phyloP scores from a whole-genome alignment of 1,139 yeast species.

The Debaryomycetaceae sp. region DNA sequence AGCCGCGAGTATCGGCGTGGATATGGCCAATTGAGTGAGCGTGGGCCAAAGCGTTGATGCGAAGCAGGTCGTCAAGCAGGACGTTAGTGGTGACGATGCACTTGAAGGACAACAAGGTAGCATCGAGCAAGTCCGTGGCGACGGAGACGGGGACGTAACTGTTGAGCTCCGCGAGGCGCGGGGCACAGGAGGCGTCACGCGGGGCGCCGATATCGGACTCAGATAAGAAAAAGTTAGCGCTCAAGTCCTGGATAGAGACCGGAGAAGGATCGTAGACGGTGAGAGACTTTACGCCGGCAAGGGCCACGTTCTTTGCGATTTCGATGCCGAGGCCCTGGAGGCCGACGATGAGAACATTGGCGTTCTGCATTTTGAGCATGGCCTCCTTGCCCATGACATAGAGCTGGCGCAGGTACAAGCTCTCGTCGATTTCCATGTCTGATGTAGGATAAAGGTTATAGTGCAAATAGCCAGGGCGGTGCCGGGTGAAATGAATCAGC shows the following conservation, averaged over 20 bases:
- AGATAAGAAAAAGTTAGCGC: slow-evolving; percentile 78
- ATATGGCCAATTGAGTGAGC: slow-evolving; percentile 66
- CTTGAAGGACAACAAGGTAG: slow-evolving; percentile 49
- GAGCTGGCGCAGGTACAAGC: slow-evolving; percentile 90
- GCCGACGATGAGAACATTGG: slow-evolving; percentile 83
- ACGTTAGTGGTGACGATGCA: slow-evolving; percentile 79
- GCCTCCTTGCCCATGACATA: slow-evolving; percentile 94
- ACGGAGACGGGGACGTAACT: slow-evolving; percentile 83
- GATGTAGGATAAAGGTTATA: too few relatives aligned
- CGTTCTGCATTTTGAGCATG: slow-evolving; percentile 90
- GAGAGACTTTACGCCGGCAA: slow-evolving; percentile 93
- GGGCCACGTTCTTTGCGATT: slow-evolving; percentile 90
- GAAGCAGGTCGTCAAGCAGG: slow-evolving; percentile 62
- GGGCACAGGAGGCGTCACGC: slow-evolving; percentile 64
- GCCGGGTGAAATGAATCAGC: too few relatives aligned
- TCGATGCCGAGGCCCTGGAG: slow-evolving; percentile 88
- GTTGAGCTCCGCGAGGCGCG: slow-evolving; percentile 70
- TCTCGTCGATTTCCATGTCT: slow-evolving; percentile 83
- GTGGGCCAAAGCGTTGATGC: slow-evolving; percentile 70
- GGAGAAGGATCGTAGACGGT: slow-evolving; percentile 77
- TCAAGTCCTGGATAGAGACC: slow-evolving; percentile 59
- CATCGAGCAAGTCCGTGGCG: slow-evolving; percentile 40
- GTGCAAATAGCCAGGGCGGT: too few relatives aligned
- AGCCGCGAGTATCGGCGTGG: slow-evolving; percentile 72
- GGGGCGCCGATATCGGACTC: slow-evolving; percentile 62